Evolutionary conservation across 805 yeast species (phyloP).

Genomic region (Yamadazyma laniorum): DNA sequence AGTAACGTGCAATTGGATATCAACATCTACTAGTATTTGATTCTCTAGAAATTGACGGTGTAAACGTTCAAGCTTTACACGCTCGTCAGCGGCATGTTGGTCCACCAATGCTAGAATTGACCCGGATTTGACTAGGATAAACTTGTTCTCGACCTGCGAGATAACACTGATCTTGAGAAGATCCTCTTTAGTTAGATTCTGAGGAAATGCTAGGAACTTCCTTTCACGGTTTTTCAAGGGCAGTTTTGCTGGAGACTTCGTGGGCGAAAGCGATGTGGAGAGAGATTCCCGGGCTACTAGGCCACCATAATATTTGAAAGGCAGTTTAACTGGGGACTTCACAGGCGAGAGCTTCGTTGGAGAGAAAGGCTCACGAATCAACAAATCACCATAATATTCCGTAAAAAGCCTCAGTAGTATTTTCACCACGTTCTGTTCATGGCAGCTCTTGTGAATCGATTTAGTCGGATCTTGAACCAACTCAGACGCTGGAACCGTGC

Average conservation of each 20-base stretch:
- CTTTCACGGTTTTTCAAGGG: too few species aligned
- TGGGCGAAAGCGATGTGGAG: too few species aligned
- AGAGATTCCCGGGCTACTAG: too few species aligned
- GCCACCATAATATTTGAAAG: too few species aligned
- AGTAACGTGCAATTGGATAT: neutral
- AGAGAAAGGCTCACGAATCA: neutral
- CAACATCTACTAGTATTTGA: neutral
- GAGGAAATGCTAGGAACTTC: too few species aligned
- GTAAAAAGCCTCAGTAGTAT: neutral
- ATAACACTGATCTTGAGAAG: constrained; percentile 13
- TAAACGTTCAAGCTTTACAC: constrained; percentile 58
- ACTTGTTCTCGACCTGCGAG: constrained; percentile 60
- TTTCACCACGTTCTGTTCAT: constrained; percentile 1
- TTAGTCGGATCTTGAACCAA: constrained; percentile 9
- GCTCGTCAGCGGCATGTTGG: constrained; percentile 85
- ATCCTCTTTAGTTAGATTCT: constrained; percentile 17
- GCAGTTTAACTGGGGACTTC: too few species aligned
- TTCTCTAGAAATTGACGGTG: constrained; percentile 34
- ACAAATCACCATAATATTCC: constrained; percentile 3
- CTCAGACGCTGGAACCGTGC: neutral
- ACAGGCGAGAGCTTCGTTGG: constrained; percentile 1
- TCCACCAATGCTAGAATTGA: constrained; percentile 50
- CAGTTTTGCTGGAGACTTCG: constrained; percentile 1
- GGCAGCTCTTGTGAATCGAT: neutral
- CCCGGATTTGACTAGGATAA: constrained; percentile 48